A percentile compares a stretch with the other conserved stretches of the same genome.
Conservation (phyloP, 208 protist genomes). For the Cochliopodium minus region DNA sequence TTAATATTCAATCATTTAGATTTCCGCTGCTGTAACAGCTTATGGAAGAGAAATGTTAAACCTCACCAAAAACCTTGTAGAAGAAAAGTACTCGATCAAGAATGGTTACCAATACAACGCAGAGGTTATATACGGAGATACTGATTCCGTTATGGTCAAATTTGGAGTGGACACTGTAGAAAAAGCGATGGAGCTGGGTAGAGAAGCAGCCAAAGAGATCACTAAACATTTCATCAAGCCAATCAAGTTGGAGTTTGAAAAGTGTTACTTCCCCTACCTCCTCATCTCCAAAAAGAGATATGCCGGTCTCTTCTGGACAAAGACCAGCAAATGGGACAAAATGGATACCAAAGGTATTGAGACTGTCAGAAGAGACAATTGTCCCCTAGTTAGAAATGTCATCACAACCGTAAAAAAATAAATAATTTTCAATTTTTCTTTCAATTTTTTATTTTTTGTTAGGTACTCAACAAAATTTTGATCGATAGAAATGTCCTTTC, state of each 20-base stretch:
- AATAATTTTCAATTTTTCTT: conserved; percentile 2
- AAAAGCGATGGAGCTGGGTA: conserved; percentile 48
- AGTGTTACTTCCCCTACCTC: conserved; percentile 96
- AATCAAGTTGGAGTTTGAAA: conserved; percentile 97
- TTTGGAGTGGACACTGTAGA: conserved; percentile 64
- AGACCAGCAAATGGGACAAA: conserved; percentile 66
- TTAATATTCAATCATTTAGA: background rate
- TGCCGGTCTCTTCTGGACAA: conserved; percentile 89
- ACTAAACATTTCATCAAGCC: conserved; percentile 64
- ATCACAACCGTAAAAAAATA: conserved; percentile 34
- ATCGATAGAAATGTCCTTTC: conserved; percentile 35
- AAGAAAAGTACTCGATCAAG: conserved; percentile 50
- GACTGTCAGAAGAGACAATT: conserved; percentile 95
- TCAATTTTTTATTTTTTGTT: too few species aligned
- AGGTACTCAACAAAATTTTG: conserved; percentile 53
- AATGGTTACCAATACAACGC: conserved; percentile 75
- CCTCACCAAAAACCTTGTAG: conserved; percentile 72
- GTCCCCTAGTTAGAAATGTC: conserved; percentile 65
- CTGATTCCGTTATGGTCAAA: conserved; percentile 96
- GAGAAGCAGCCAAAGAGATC: conserved; percentile 74
- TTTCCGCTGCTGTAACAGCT: conserved; percentile 75
- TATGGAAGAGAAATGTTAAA: conserved; percentile 97
- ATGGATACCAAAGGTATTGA: conserved; percentile 97
- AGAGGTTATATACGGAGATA: conserved; percentile 96
- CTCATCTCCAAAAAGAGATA: conserved; percentile 99